These are phyloP conservation scores for Eucalyptus viminalis DNA, from an alignment of 345 rosid genomes.

Conservation along the genomic window DNA sequence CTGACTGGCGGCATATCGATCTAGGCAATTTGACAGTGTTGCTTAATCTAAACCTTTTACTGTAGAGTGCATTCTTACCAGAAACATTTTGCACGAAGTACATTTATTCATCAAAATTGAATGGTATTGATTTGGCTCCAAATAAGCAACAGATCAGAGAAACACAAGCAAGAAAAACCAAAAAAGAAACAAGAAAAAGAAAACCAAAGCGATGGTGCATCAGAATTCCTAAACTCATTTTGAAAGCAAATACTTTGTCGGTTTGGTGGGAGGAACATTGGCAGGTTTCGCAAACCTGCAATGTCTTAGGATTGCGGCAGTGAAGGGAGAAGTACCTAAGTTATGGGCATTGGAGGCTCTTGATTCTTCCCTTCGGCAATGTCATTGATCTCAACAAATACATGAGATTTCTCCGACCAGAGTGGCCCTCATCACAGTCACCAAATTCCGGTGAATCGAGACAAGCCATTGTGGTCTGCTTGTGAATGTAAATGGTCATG, in stretches of 20 bases:
- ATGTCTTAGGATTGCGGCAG: not conserved
- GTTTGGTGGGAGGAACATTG: not conserved
- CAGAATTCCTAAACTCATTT: not conserved
- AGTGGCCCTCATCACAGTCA: too few species aligned
- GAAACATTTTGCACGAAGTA: too few species aligned
- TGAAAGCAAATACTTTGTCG: not conserved
- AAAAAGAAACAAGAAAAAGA: not conserved
- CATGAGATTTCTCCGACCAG: too few species aligned
- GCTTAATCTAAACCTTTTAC: not conserved
- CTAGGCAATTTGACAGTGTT: not conserved
- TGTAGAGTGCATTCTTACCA: not conserved
- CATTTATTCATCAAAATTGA: not conserved
- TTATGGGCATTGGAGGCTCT: not conserved
- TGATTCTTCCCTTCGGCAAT: too few species aligned
- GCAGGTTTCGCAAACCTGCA: not conserved
- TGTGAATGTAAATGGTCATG: too few species aligned
- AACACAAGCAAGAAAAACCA: not conserved
- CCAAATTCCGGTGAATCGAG: too few species aligned
- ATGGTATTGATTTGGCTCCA: not conserved
- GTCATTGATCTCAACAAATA: not conserved
- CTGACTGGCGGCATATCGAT: accelerated
- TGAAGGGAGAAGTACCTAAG: not conserved
- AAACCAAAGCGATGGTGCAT: not conserved
- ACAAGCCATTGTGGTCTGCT: too few species aligned
- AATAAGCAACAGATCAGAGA: not conserved